Base-by-base conservation (phyloP, 2,329 filamentous ascomycete genomes). In the Penicillium sp. region DNA sequence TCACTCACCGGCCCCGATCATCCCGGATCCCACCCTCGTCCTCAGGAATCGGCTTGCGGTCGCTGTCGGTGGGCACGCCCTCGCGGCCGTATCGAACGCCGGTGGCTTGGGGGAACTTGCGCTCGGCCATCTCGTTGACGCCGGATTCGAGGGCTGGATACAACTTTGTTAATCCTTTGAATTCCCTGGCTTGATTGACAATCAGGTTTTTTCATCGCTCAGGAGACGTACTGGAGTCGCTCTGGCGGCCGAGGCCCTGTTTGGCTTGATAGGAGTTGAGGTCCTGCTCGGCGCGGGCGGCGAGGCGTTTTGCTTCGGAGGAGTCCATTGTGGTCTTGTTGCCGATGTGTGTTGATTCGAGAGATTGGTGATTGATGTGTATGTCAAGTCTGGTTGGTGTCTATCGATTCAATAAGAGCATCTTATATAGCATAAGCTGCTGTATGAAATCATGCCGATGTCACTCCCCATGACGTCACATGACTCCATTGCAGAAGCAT, bases 1-100 rank as follows among this genome's bases (percentile, higher is more conserved):
- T 5, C 26, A 35, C 75, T 69, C 58, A 79, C 76, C 75, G 68
- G 61, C 76, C 72, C 30, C 75, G 71, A 61, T 73, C 75, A 66
- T 79, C 77, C 15, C 69, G 67, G 44, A 65, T 73, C 7, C 79
- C 79, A 46, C 79, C 79, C 61, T 81, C 78, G 23, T 79, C 75
- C 26, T 75, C 72, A 8, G 77, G 78, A 31, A 81, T 78, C 8
- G 75, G 73, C 53, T 72, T 75, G 65, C 75, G 75, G 62, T 79
- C 71, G 48, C 78, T 78, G 13, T 72, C 73, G 3, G 77, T 73
- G 5, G 73, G 69, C 23, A 67, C 70, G 7, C 75, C 70, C 46
- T 70, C 73, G 51, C 70, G 59, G 30, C 78, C 79, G 38, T 78
- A 79, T 50, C 74, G 72, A n/a, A 80, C 73, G 15, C 70, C 68